Conservation (phyloP, 2,329 filamentous ascomycete species). For the Alternaria brassicae region DNA sequence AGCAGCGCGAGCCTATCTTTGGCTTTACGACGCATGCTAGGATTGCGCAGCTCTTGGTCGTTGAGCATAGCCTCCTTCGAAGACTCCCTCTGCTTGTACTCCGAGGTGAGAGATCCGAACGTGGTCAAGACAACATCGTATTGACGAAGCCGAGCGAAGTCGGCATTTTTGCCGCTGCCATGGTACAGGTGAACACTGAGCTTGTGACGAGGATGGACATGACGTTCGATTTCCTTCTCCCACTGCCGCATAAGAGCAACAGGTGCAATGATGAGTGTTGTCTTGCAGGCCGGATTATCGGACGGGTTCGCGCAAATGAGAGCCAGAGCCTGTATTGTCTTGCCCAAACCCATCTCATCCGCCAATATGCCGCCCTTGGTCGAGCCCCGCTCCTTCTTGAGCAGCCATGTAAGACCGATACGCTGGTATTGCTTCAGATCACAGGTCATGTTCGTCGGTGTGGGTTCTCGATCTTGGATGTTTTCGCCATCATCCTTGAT, state of each 20-base stretch:
- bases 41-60: slow-evolving; percentile 50
- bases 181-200: slow-evolving; percentile 75
- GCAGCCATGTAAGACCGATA: slow-evolving; percentile 78
- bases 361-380: slow-evolving; percentile 76
- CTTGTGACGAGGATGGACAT: slow-evolving; percentile 66
- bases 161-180: slow-evolving; percentile 59
- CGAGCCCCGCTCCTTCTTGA: slow-evolving; percentile 72
- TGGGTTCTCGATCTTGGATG: slow-evolving; percentile 68
- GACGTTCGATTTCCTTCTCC: slow-evolving; percentile 78
- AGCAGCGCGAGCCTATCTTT: slow-evolving; percentile 57
- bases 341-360: slow-evolving; percentile 75
- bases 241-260: slow-evolving; percentile 83
- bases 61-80: slow-evolving; percentile 57
- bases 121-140: slow-evolving; percentile 82
- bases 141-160: slow-evolving; percentile 66
- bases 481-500: slow-evolving; percentile 44
- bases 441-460: slow-evolving; percentile 72
- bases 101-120: slow-evolving; percentile 73
- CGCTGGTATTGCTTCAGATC: slow-evolving; percentile 83
- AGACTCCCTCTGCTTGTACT: slow-evolving; percentile 67
- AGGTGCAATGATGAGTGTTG: slow-evolving; percentile 83
- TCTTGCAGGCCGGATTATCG: slow-evolving; percentile 65
- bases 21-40: slow-evolving; percentile 24
- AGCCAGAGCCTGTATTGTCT: slow-evolving; percentile 77
- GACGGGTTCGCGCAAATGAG: slow-evolving; percentile 75